phyloP scores from a whole-genome alignment of 306 rosid genomes.

The Cucurbita pepo region DNA sequence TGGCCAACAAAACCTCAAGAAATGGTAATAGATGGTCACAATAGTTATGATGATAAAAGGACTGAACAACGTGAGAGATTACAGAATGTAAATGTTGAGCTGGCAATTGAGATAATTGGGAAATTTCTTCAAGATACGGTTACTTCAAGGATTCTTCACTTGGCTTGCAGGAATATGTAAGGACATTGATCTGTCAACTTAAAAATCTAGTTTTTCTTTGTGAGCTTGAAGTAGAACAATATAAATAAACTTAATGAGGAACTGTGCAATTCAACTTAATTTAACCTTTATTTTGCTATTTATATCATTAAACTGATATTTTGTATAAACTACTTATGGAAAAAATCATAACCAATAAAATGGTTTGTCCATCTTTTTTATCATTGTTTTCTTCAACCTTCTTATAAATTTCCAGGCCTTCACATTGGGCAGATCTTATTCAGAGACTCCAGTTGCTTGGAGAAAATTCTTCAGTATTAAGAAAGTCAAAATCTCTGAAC shows the following conservation, averaged over 20 bases:
- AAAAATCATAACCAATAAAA: not conserved
- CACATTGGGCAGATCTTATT: conserved; percentile 58
- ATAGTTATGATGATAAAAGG: conserved; percentile 32
- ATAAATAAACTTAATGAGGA: not conserved
- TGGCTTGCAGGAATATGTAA: conserved; percentile 70
- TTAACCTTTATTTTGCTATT: not conserved
- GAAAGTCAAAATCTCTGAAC: conserved; percentile 49
- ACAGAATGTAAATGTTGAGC: conserved; percentile 40
- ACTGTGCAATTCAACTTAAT: not conserved
- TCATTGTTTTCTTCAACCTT: not conserved
- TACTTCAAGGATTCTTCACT: conserved; percentile 51
- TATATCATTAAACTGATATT: not conserved
- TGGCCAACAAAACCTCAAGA: conserved; percentile 54
- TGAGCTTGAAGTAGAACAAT: not conserved
- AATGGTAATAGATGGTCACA: conserved; percentile 56
- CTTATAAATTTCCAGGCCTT: conserved; percentile 38
- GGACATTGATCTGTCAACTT: conserved; percentile 9
- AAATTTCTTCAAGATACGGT: conserved; percentile 54
- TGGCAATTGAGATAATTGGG: conserved; percentile 68
- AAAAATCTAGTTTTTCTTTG: not conserved
- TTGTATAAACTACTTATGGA: not conserved
- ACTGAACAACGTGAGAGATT: conserved; percentile 39
- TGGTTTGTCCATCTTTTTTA: not conserved
- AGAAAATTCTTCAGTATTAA: conserved; percentile 49
- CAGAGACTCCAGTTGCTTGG: conserved; percentile 48